Evolutionary conservation across 805 yeast species (phyloP).

Genomic region (Yarrowia sp.): DNA sequence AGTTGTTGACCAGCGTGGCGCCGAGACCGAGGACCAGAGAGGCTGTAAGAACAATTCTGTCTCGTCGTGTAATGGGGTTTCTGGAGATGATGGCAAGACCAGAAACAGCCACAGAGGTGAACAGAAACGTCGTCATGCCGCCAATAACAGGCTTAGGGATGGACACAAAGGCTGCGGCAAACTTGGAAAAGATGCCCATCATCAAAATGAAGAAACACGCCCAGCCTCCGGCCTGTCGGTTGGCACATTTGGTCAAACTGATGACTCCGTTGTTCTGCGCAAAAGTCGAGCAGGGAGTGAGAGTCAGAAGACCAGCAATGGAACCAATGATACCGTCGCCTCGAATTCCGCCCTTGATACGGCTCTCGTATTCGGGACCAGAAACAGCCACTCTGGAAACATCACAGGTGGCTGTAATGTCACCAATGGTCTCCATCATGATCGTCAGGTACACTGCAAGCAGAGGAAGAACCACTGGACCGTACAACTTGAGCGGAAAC

Average conservation of each 20-base stretch:
- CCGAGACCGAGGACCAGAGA: slow-evolving; percentile 65
- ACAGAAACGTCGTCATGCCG: slow-evolving; percentile 79
- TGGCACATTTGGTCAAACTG: slow-evolving; percentile 87
- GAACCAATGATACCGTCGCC: slow-evolving; percentile 85
- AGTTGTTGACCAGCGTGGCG: slow-evolving; percentile 57
- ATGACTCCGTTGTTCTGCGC: slow-evolving; percentile 96
- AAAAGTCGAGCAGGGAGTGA: slow-evolving; percentile 88
- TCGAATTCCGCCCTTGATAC: slow-evolving; percentile 89
- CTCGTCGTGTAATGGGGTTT: slow-evolving; percentile 60
- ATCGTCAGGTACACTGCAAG: slow-evolving; percentile 76
- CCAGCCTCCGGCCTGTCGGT: slow-evolving; percentile 75
- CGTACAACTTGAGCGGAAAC: slow-evolving; percentile 70
- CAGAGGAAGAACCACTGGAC: slow-evolving; percentile 81
- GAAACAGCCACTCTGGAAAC: slow-evolving; percentile 82
- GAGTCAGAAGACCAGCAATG: slow-evolving; percentile 70
- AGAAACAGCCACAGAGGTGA: slow-evolving; percentile 72
- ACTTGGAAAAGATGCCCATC: slow-evolving; percentile 86
- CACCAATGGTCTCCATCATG: slow-evolving; percentile 94
- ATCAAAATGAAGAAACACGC: slow-evolving; percentile 73
- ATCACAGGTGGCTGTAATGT: slow-evolving; percentile 89
- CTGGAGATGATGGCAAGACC: slow-evolving; percentile 63
- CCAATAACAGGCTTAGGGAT: slow-evolving; percentile 79
- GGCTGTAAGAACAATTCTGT: slow-evolving; percentile 67
- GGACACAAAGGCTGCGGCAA: slow-evolving; percentile 83
- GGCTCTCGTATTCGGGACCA: slow-evolving; percentile 74